Percentiles rank a stretch among this genome's conserved stretches.
phyloP scores from a whole-genome alignment of 2,329 filamentous ascomycete genomes.

The Ascomycota sp. region DNA sequence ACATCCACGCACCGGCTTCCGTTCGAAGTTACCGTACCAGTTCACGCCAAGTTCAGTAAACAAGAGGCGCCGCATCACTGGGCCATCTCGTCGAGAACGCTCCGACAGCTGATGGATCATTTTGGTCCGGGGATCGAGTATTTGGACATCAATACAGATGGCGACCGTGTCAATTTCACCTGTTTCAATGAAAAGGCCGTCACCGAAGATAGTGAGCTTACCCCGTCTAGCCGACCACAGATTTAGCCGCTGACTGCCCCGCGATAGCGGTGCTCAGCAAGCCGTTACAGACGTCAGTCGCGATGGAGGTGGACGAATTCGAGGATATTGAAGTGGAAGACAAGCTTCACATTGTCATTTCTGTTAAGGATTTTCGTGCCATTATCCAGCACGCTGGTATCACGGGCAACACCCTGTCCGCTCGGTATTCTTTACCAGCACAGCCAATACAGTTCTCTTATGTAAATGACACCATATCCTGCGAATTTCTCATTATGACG shows the following conservation, averaged over 20 bases:
- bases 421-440: slow-evolving; percentile 49
- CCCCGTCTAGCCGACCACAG: background rate
- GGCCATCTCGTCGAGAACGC: slow-evolving; percentile 48
- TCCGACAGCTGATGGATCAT: slow-evolving; percentile 60
- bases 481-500: slow-evolving; percentile 69
- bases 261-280: slow-evolving; percentile 57
- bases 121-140: slow-evolving; percentile 67
- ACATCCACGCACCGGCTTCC: slow-evolving; percentile 60
- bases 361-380: slow-evolving; percentile 65
- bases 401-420: slow-evolving; percentile 43
- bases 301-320: slow-evolving; percentile 58
- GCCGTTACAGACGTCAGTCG: slow-evolving; percentile 60
- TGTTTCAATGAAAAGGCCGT: slow-evolving; percentile 66
- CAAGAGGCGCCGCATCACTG: slow-evolving; percentile 47
- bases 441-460: slow-evolving; percentile 57
- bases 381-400: slow-evolving; percentile 58
- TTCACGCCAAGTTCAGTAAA: slow-evolving; percentile 56
- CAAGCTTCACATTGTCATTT: slow-evolving; percentile 59
- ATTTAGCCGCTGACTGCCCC: slow-evolving; percentile 2
- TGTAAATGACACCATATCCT: slow-evolving; percentile 43
- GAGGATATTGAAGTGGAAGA: slow-evolving; percentile 55
- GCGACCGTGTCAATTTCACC: slow-evolving; percentile 55
- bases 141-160: slow-evolving; percentile 56
- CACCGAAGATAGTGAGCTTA: slow-evolving; percentile 29
- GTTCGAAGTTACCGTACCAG: slow-evolving; percentile 53